phyloP scores from a whole-genome alignment of 805 yeast genomes.

The Sugiyamaella qingdaonensis region DNA sequence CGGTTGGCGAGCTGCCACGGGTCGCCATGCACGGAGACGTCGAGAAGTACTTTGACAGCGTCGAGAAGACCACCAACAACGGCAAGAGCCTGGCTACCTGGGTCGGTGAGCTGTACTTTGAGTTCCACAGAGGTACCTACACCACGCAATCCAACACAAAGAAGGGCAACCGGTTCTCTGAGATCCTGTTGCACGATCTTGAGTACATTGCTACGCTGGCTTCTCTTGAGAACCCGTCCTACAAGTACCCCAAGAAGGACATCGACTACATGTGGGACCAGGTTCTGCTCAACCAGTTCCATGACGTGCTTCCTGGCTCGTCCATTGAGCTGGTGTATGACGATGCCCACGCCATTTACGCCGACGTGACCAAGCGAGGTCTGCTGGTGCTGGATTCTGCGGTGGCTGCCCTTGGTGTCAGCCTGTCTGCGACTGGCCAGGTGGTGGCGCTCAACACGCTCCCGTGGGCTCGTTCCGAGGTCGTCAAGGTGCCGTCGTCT shows the following conservation, averaged over 20 bases:
- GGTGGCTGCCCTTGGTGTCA: constrained; percentile 23
- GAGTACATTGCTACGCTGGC: constrained; percentile 79
- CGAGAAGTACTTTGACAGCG: constrained; percentile 67
- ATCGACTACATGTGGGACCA: constrained; percentile 80
- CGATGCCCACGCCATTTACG: constrained; percentile 77
- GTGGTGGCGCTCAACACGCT: constrained; percentile 46
- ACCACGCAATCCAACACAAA: constrained; percentile 89
- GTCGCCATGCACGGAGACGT: constrained; percentile 74
- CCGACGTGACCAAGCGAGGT: constrained; percentile 51
- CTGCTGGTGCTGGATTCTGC: constrained; percentile 47
- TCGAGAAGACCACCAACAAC: constrained; percentile 55
- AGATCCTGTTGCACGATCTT: constrained; percentile 74
- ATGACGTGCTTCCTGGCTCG: constrained; percentile 94
- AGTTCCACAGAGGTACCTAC: constrained; percentile 95
- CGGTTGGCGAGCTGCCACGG: constrained; percentile 75
- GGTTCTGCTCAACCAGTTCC: constrained; percentile 87
- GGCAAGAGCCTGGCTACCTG: constrained; percentile 76
- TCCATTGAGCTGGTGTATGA: constrained; percentile 93
- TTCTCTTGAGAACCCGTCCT: constrained; percentile 48
- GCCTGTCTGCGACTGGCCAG: constrained; percentile 6
- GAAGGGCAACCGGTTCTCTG: constrained; percentile 70
- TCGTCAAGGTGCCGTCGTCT: constrained; percentile 36
- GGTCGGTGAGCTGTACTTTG: constrained; percentile 92
- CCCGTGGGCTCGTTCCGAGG: constrained; percentile 58
- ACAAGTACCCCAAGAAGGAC: constrained; percentile 66